Evolutionary conservation across 305 asterid species (phyloP).

Genomic region (Plantago rigida): DNA sequence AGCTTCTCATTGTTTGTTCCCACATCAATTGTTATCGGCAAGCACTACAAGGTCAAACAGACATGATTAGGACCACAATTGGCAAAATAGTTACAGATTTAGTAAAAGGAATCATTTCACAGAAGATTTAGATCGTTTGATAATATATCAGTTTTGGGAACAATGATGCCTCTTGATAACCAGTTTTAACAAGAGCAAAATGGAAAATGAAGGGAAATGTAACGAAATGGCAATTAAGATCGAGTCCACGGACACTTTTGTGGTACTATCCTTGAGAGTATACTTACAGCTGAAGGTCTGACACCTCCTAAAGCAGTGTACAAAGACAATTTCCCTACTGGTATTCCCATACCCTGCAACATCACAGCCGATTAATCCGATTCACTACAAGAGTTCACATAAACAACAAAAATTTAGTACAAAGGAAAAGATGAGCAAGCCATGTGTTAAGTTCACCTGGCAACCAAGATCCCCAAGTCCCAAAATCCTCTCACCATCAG

Average conservation of each 20-base stretch:
- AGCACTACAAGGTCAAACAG: slow-evolving; percentile 38
- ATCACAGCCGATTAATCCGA: slow-evolving; percentile 11
- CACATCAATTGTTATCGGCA: slow-evolving; percentile 78
- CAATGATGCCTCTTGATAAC: too few relatives aligned
- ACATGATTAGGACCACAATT: slow-evolving; percentile 12
- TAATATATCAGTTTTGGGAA: too few relatives aligned
- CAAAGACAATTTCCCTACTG: slow-evolving; percentile 69
- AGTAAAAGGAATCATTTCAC: neutral
- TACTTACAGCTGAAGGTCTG: slow-evolving; percentile 77
- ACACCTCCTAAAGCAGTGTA: slow-evolving; percentile 83
- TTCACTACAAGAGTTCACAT: neutral
- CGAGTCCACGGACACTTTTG: neutral
- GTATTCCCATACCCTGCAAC: slow-evolving; percentile 82
- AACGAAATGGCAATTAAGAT: neutral
- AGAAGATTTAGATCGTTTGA: neutral
- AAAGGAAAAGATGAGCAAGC: slow-evolving; percentile 4
- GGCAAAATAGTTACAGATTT: neutral
- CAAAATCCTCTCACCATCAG: slow-evolving; percentile 82
- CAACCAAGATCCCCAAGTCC: slow-evolving; percentile 88
- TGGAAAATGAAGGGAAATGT: neutral
- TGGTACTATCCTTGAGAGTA: slow-evolving; percentile 1
- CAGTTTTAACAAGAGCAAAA: neutral
- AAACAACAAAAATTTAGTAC: neutral
- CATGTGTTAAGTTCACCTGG: slow-evolving; percentile 38
- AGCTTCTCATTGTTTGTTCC: slow-evolving; percentile 72